Evolutionary conservation across 2,329 filamentous ascomycete genomes (phyloP).

Genomic region (Talaromyces marneffei): DNA sequence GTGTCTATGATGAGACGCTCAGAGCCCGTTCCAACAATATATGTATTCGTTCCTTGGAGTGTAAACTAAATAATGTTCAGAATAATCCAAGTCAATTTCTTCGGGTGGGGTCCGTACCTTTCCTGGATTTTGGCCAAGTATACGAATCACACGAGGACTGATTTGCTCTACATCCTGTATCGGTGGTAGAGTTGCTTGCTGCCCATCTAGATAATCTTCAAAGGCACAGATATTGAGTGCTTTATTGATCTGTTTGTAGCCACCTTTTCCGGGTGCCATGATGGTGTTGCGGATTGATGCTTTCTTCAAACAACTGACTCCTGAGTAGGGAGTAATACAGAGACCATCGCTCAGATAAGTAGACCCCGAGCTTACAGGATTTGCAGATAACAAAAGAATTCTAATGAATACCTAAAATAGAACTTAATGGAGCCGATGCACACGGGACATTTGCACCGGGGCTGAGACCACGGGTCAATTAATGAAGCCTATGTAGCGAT

Average conservation of each 20-base stretch:
- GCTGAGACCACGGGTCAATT: not conserved
- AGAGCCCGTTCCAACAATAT: constrained; percentile 34
- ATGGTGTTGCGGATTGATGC: not conserved
- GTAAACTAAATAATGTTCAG: constrained; percentile 23
- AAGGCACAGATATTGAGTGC: constrained; percentile 44
- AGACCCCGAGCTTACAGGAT: not conserved
- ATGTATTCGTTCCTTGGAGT: constrained; percentile 39
- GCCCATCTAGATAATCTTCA: constrained; percentile 43
- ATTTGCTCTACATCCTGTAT: constrained; percentile 39
- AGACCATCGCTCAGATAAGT: not conserved
- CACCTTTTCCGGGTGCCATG: not conserved
- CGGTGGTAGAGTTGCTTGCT: constrained; percentile 32
- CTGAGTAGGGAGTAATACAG: not conserved
- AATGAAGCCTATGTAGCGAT: not conserved
- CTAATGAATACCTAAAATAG: not conserved
- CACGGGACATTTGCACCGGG: not conserved
- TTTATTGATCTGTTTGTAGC: constrained; percentile 42
- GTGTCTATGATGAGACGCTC: constrained; percentile 36
- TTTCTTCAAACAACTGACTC: not conserved
- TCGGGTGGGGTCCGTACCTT: constrained; percentile 25
- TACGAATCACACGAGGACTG: constrained; percentile 38
- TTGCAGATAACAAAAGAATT: not conserved
- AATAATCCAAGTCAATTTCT: not conserved
- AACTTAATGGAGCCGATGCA: not conserved
- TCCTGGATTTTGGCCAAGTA: constrained; percentile 43